Percentiles rank a stretch among this genome's conserved stretches.
Conservation (phyloP, 352 stramenopile species). For the Phytopythium kandeliae region DNA sequence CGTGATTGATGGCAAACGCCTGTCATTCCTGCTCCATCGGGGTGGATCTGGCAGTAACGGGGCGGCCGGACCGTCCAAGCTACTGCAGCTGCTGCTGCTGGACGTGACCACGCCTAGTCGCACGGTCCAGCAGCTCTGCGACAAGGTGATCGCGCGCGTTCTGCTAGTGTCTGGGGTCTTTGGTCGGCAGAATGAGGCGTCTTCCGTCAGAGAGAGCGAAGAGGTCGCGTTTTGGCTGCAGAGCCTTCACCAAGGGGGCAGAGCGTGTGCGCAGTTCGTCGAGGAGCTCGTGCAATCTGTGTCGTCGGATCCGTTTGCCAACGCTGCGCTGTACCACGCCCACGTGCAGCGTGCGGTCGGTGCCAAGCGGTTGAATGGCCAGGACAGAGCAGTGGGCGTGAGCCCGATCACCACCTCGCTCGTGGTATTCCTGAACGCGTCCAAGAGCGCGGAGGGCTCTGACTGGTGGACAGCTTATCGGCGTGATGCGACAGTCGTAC, state of each 20-base stretch:
- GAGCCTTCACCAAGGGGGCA: slow-evolving; percentile 32
- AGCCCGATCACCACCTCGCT: slow-evolving; percentile 49
- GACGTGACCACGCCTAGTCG: slow-evolving; percentile 34
- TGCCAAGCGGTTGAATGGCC: not conserved
- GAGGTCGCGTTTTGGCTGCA: slow-evolving; percentile 68
- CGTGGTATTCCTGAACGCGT: slow-evolving; percentile 36
- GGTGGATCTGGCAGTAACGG: slow-evolving; percentile 11
- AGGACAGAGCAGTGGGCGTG: slow-evolving; percentile 9
- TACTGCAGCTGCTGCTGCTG: slow-evolving; percentile 61
- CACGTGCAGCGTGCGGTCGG: not conserved
- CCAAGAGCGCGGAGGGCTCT: not conserved
- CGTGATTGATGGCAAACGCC: slow-evolving; percentile 42
- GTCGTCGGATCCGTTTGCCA: slow-evolving; percentile 36
- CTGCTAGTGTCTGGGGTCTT: slow-evolving; percentile 54
- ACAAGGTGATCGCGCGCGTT: slow-evolving; percentile 45
- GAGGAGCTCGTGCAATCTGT: slow-evolving; percentile 39
- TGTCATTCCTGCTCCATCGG: slow-evolving; percentile 47
- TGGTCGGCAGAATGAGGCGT: slow-evolving; percentile 13
- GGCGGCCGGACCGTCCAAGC: slow-evolving; percentile 30
- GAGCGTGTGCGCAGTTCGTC: slow-evolving; percentile 32
- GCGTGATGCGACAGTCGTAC: slow-evolving; percentile 18
- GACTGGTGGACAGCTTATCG: slow-evolving; percentile 13
- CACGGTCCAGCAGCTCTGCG: slow-evolving; percentile 32
- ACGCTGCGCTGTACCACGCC: not conserved
- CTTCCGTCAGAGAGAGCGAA: slow-evolving; percentile 11